Evolutionary conservation across 176 grass and related monocot species (phyloP).

Genomic region (Panicum miliaceum): DNA sequence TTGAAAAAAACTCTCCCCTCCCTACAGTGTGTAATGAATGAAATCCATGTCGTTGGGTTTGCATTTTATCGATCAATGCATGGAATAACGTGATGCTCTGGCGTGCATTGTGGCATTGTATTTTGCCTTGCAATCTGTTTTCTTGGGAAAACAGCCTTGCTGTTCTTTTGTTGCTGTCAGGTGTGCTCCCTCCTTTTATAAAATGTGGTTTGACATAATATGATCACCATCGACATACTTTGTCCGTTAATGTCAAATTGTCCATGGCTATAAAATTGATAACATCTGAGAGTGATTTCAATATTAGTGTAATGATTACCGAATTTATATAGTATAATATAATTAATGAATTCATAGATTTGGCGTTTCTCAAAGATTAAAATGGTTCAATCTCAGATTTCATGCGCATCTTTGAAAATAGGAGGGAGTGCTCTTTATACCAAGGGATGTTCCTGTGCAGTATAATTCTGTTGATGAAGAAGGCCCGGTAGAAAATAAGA

Average conservation of each 20-base stretch:
- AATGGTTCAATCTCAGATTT: no score
- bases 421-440: not conserved
- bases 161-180: not conserved
- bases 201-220: no score
- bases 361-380: no score
- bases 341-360: not conserved
- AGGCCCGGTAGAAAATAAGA: not conserved
- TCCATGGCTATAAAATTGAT: not conserved
- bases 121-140: not conserved
- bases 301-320: not conserved
- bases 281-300: not conserved
- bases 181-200: not conserved
- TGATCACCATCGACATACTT: no score
- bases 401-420: no score
- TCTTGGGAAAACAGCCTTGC: not conserved
- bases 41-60: constrained; percentile 53
- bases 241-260: no score
- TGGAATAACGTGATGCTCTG: constrained; percentile 34
- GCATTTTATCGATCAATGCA: constrained; percentile 49
- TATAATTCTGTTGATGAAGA: not conserved
- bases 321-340: not conserved
- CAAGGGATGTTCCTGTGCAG: not conserved
- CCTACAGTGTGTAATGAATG: constrained; percentile 61
- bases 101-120: not conserved
- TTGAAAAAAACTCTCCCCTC: constrained; percentile 32